A percentile compares a stretch with the other conserved stretches of the same genome.
Conservation (phyloP, 1,284 basidiomycete species). For the Peniophora sp. region DNA sequence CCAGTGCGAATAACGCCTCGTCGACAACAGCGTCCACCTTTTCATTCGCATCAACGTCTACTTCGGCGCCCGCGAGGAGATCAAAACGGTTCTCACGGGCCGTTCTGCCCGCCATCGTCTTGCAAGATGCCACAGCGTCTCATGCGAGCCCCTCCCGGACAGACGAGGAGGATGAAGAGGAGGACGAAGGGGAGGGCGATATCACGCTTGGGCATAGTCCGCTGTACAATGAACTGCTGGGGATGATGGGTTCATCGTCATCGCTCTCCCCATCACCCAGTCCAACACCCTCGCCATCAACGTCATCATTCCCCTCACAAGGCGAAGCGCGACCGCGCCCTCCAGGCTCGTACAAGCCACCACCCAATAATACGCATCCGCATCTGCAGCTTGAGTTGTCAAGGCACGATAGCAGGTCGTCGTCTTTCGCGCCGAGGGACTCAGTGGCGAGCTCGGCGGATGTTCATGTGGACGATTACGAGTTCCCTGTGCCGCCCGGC, state of each 20-base stretch:
- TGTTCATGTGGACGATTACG: too few species aligned
- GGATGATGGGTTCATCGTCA: conserved; percentile 16
- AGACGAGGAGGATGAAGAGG: conserved; percentile 7
- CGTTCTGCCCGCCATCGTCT: background rate
- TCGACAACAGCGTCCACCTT: background rate
- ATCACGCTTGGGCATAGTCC: conserved; percentile 9
- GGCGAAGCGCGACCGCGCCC: background rate
- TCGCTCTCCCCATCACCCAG: conserved; percentile 15
- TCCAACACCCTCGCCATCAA: conserved; percentile 1
- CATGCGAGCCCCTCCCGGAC: background rate
- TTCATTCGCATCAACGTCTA: background rate
- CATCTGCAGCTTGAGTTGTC: too few species aligned
- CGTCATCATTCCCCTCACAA: background rate
- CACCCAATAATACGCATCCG: too few species aligned
- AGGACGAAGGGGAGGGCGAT: conserved; percentile 4
- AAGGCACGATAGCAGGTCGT: too few species aligned
- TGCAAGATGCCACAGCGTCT: too few species aligned
- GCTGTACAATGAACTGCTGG: conserved; percentile 29
- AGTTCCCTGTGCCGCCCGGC: too few species aligned
- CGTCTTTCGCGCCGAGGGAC: too few species aligned
- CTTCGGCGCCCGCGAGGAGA: background rate
- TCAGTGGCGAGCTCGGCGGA: too few species aligned
- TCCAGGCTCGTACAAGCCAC: too few species aligned
- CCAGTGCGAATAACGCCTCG: too few species aligned
- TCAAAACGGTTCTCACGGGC: background rate